These are phyloP conservation scores for Hypoxylon fragiforme DNA, from an alignment of 495 filamentous ascomycete species.

Conservation along the genomic window DNA sequence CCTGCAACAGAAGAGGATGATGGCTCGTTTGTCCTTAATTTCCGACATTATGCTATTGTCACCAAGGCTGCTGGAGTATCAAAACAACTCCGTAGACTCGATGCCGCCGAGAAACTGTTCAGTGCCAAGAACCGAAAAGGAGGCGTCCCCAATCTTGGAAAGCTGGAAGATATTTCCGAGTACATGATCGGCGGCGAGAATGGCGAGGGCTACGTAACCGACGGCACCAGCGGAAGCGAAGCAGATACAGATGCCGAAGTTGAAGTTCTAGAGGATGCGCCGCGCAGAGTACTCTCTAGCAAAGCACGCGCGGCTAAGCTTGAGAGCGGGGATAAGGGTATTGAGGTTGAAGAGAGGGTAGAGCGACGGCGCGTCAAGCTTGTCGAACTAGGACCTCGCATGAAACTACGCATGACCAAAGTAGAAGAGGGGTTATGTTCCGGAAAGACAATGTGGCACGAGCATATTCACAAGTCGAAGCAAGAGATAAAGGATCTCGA, in stretches of 20 bases:
- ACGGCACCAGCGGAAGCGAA: conserved; percentile 83
- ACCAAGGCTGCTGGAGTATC: conserved; percentile 85
- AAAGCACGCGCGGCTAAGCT: conserved; percentile 53
- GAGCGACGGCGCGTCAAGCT: conserved; percentile 90
- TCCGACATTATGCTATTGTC: conserved; percentile 92
- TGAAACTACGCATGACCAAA: conserved; percentile 89
- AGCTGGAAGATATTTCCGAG: conserved; percentile 90
- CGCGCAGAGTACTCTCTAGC: conserved; percentile 69
- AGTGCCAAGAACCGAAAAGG: conserved; percentile 65
- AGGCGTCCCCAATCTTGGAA: conserved; percentile 83
- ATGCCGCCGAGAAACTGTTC: conserved; percentile 78
- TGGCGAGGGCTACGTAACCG: conserved; percentile 78
- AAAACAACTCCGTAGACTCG: conserved; percentile 76
- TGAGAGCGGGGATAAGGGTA: conserved; percentile 39
- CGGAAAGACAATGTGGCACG: conserved; percentile 97
- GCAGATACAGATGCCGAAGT: conserved; percentile 94
- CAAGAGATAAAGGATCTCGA: conserved; percentile 77
- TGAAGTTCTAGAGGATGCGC: conserved; percentile 75
- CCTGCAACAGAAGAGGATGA: conserved; percentile 55
- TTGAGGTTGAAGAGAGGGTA: conserved; percentile 40
- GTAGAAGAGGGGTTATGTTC: conserved; percentile 93
- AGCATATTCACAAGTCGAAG: conserved; percentile 81
- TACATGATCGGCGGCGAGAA: conserved; percentile 86
- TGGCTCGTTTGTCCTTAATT: conserved; percentile 79
- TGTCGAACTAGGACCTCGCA: conserved; percentile 86